A percentile compares a stretch with the other conserved stretches of the same genome.
Conservation (phyloP, 2,329 filamentous ascomycete genomes). For the Ophiocordyceps sinensis region DNA sequence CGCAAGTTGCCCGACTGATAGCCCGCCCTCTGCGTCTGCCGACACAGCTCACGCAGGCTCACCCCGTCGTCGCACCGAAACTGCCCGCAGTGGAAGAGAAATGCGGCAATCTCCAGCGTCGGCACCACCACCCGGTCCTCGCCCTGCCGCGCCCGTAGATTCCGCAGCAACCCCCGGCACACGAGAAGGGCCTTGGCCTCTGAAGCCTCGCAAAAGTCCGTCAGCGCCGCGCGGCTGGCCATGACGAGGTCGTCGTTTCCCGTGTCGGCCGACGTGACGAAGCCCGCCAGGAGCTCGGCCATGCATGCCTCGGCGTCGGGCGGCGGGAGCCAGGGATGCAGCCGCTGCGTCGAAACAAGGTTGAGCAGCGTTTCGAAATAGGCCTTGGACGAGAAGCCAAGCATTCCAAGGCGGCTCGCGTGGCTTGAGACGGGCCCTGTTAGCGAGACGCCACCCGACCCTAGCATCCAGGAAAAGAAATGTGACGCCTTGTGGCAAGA, state of each 20-base stretch:
- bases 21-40: slow-evolving; percentile 60
- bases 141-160: slow-evolving; percentile 36
- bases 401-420: slow-evolving; percentile 16
- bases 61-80: slow-evolving; percentile 25
- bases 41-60: slow-evolving; percentile 45
- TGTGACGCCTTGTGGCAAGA: not conserved
- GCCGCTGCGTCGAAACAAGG: slow-evolving; percentile 22
- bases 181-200: slow-evolving; percentile 26
- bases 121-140: slow-evolving; percentile 63
- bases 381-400: slow-evolving; percentile 40
- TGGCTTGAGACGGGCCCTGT: slow-evolving; percentile 13
- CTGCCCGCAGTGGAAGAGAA: slow-evolving; percentile 53
- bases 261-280: slow-evolving; percentile 61
- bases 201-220: slow-evolving; percentile 33
- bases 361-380: slow-evolving; percentile 44
- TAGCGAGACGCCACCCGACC: not conserved
- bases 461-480: not conserved
- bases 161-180: slow-evolving; percentile 35
- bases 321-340: slow-evolving; percentile 21
- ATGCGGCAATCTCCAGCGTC: slow-evolving; percentile 61
- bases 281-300: slow-evolving; percentile 46
- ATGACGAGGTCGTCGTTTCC: slow-evolving; percentile 63
- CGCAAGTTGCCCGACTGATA: slow-evolving; percentile 72
- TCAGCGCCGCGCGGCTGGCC: slow-evolving; percentile 50
- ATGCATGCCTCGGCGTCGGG: slow-evolving; percentile 25